Conservation (phyloP, 192 early-diverging fungal species). For the Coemansia sp. region DNA sequence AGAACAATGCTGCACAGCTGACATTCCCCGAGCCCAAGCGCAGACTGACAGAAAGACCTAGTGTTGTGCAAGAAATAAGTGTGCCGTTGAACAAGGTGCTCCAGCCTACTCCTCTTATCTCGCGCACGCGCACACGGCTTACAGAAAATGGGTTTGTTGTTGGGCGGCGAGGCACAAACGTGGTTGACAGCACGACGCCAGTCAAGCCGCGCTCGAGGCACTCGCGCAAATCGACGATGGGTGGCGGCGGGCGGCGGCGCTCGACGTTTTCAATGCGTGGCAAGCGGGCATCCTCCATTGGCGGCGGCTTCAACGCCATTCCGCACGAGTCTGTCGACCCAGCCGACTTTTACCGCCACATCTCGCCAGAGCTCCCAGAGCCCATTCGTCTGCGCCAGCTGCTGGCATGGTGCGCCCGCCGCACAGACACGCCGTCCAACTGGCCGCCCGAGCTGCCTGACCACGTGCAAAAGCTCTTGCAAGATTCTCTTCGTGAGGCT, state of each 20-base stretch:
- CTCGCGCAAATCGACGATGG: conserved; percentile 37
- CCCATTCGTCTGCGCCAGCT: conserved; percentile 68
- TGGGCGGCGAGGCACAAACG: conserved; percentile 5
- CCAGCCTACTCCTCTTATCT: conserved; percentile 47
- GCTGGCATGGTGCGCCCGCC: conserved; percentile 65
- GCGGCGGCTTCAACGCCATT: conserved; percentile 56
- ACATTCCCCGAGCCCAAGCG: conserved; percentile 47
- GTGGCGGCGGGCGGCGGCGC: conserved; percentile 38
- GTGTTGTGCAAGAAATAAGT: conserved; percentile 32
- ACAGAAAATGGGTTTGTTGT: conserved; percentile 6
- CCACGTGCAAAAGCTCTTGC: conserved; percentile 17
- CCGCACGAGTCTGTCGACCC: conserved; percentile 62
- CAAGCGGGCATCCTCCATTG: conserved; percentile 60
- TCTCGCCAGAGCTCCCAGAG: conserved; percentile 66
- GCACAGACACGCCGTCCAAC: conserved; percentile 1
- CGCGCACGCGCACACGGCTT: conserved; percentile 36
- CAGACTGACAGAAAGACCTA: conserved; percentile 12
- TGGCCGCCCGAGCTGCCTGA: conserved; percentile 32
- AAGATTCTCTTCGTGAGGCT: conserved; percentile 34
- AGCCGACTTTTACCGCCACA: conserved; percentile 64
- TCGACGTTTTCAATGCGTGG: conserved; percentile 60
- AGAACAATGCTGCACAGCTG: conserved; percentile 7
- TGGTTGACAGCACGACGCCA: background rate
- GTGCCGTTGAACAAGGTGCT: conserved; percentile 32
- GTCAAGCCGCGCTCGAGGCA: background rate